Base-by-base conservation (phyloP, 2,329 filamentous ascomycete genomes). In the Colletotrichum magnum region DNA sequence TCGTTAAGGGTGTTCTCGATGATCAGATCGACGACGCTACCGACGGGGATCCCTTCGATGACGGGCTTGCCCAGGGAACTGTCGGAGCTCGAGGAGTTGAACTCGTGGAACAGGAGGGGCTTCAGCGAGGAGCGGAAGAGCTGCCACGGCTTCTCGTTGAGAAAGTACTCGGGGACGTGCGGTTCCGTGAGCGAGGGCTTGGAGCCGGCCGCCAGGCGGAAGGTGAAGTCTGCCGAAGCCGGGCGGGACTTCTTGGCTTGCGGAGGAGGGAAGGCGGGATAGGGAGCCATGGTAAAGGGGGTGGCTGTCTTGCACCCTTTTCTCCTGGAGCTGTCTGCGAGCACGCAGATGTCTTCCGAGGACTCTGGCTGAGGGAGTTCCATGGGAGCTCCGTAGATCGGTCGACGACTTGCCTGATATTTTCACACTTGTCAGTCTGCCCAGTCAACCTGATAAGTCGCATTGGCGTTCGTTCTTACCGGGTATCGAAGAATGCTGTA, bases 311-410 rank as follows among this genome's bases (percentile, higher is more conserved):
- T 72, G 67, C 73, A 74, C 0, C 61, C 58, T 12, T 68, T 18
- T 10, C 60, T 58, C 2, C 57, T 52, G 1, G 64, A 70, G 9
- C 71, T 32, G 39, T 74, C 72, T 3, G 72, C 69, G 18, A 70
- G 62, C 15, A 74, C 64, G 41, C 73, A 74, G 3, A 72, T 41
- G 16, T 63, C 48, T 6, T 66, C 51, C 18, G 12, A 2, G 6
- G 56, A 65, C 16, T 47, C 16, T 12, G 64, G 60, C n/a, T 60
- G 18, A 9, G 73, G 72, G 0, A 74, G 50, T 18, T 65, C 12
- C 73, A 73, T 73, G 9, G 73, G 72, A 13, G 68, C 50, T 2
- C 72, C 72, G 13, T 65, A 69, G 5, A 74, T 52, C 2, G 71
- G 72, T 15, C 65, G 60, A 6, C 65, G 60, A 18, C 41, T 64